Percentiles rank a stretch among this genome's conserved stretches.
These are phyloP conservation scores for Evernia prunastri DNA, from an alignment of 495 filamentous ascomycete species.

Conservation along the genomic window DNA sequence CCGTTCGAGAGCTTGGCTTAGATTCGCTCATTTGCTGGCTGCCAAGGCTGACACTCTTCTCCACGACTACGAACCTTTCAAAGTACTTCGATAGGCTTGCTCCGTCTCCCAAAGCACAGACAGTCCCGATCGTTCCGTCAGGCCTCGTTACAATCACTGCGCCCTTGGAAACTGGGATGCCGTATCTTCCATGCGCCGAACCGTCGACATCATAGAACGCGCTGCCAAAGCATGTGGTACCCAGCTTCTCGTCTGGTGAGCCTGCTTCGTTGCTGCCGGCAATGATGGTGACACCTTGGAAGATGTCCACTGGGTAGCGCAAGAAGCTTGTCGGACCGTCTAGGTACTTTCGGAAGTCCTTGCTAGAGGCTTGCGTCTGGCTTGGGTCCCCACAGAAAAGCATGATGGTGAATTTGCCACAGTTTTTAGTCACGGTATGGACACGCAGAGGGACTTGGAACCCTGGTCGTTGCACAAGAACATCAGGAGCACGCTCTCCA, in stretches of 20 bases:
- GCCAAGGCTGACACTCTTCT: neutral
- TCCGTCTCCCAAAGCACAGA: conserved; percentile 11
- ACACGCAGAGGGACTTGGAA: conserved; percentile 15
- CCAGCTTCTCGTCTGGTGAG: conserved; percentile 17
- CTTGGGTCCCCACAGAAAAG: conserved; percentile 15
- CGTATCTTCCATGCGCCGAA: conserved; percentile 50
- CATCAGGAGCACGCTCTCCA: conserved; percentile 21
- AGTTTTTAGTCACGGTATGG: conserved; percentile 14
- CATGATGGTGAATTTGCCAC: conserved; percentile 20
- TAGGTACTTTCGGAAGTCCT: conserved; percentile 4
- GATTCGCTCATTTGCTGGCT: neutral
- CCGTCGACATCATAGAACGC: conserved; percentile 51
- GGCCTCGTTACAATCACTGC: conserved; percentile 48
- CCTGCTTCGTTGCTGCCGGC: conserved; percentile 1
- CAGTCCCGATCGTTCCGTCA: conserved; percentile 32
- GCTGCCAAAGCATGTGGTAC: conserved; percentile 22
- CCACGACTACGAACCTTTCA: conserved; percentile 3
- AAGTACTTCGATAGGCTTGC: conserved; percentile 11
- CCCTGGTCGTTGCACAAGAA: conserved; percentile 18
- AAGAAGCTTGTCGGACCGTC: conserved; percentile 2
- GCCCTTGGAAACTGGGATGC: conserved; percentile 40
- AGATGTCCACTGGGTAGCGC: neutral
- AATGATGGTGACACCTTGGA: conserved; percentile 18
- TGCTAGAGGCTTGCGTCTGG: neutral
- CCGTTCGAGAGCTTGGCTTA: neutral